Conservation (phyloP, 2,329 filamentous ascomycete species). For the Aspergillus sergii region DNA sequence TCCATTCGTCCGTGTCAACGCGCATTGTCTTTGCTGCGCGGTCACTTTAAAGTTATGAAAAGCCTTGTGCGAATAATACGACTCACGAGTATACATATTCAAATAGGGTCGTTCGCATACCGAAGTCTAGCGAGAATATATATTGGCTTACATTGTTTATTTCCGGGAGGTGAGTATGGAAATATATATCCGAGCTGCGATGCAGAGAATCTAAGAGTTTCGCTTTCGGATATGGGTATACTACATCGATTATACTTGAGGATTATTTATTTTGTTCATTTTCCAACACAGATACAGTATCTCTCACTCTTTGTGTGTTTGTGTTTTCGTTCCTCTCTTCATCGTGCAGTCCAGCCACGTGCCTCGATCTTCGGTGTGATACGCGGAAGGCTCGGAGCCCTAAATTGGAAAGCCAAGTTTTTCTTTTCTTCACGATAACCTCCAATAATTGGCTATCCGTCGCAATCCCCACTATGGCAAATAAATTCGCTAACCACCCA, state of each 20-base stretch:
- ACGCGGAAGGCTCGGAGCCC: not conserved
- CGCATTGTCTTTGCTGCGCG: not conserved
- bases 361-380: not conserved
- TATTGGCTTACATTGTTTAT: no score
- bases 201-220: no score
- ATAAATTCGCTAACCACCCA: not conserved
- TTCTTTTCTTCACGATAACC: not conserved
- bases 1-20: not conserved
- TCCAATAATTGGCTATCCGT: not conserved
- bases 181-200: no score
- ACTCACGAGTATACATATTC: not conserved
- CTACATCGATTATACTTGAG: no score
- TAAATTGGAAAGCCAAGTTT: not conserved
- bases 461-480: not conserved
- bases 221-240: no score
- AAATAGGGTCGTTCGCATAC: no score
- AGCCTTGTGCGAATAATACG: fast-evolving
- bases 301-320: no score
- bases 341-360: not conserved
- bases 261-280: no score
- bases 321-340: no score
- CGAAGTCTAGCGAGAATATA: no score
- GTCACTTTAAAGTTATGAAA: not conserved
- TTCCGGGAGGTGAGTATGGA: no score
- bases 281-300: no score